Conservation (phyloP, 2,329 filamentous ascomycete genomes). For the Exophiala aquamarina region DNA sequence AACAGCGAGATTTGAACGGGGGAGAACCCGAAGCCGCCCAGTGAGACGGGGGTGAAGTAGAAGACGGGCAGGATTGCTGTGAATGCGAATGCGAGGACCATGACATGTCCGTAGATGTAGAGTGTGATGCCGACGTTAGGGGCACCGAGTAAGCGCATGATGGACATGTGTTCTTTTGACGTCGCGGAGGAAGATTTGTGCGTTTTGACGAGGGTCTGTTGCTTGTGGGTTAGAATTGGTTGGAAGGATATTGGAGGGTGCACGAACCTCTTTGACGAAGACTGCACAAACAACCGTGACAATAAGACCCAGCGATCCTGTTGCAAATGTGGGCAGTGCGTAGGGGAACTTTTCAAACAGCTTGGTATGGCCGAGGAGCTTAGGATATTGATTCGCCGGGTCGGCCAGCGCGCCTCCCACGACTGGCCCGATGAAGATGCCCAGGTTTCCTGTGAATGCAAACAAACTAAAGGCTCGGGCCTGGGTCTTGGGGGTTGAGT, state of each 20-base stretch:
- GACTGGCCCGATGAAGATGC: slow-evolving; percentile 70
- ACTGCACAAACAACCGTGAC: slow-evolving; percentile 54
- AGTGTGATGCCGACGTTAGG: slow-evolving; percentile 68
- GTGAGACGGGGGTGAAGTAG: slow-evolving; percentile 61
- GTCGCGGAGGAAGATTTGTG: slow-evolving; percentile 5
- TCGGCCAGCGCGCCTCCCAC: slow-evolving; percentile 67
- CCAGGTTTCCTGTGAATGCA: slow-evolving; percentile 71
- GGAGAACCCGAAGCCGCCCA: slow-evolving; percentile 67
- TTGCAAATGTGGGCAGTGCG: slow-evolving; percentile 61
- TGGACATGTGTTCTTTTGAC: slow-evolving; percentile 40
- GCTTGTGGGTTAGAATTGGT: not conserved
- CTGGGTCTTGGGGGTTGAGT: slow-evolving; percentile 68
- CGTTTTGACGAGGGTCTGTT: slow-evolving; percentile 14
- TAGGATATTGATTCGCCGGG: slow-evolving; percentile 64
- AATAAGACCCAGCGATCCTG: slow-evolving; percentile 54
- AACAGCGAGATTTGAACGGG: slow-evolving; percentile 65
- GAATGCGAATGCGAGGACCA: slow-evolving; percentile 69
- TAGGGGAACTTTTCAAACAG: slow-evolving; percentile 69
- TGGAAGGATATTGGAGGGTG: not conserved
- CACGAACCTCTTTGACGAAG: slow-evolving; percentile 58
- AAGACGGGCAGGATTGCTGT: slow-evolving; percentile 70
- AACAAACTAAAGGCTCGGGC: slow-evolving; percentile 75
- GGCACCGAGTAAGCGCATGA: slow-evolving; percentile 56
- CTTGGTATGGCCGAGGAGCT: slow-evolving; percentile 52
- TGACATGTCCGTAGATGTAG: slow-evolving; percentile 64